phyloP scores from a whole-genome alignment of 139 green algal genomes.

The Chlamydomonas sphaeroides region DNA sequence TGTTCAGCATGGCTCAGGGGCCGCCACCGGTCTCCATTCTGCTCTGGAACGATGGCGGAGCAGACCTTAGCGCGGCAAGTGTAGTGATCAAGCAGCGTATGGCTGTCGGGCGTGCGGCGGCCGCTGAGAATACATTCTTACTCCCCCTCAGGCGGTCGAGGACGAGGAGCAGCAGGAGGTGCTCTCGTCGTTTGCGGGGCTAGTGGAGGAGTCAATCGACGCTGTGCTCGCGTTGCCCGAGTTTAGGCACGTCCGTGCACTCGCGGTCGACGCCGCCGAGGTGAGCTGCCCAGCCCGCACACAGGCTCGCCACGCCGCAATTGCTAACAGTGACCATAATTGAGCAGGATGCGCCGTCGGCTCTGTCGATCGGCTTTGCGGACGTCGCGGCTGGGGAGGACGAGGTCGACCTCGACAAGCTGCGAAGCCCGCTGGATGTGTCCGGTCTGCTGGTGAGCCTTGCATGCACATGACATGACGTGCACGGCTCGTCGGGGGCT shows the following conservation, averaged over 20 bases:
- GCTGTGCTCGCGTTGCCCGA: not conserved
- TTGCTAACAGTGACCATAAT: too few relatives aligned
- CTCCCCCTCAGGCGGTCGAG: constrained; percentile 11
- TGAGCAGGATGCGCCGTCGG: not conserved
- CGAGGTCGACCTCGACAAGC: constrained; percentile 19
- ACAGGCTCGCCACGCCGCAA: too few relatives aligned
- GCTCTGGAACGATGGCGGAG: constrained; percentile 34
- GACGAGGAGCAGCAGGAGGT: constrained; percentile 17
- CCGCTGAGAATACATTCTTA: not conserved
- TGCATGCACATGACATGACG: too few relatives aligned
- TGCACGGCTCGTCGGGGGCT: too few relatives aligned
- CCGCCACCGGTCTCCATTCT: constrained; percentile 20
- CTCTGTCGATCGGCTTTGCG: constrained; percentile 30
- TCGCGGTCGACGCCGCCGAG: constrained; percentile 28
- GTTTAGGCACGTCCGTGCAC: constrained; percentile 31
- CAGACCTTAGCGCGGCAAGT: constrained; percentile 3
- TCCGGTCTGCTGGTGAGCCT: constrained; percentile 15
- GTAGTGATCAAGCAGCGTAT: not conserved
- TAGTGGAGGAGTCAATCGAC: constrained; percentile 9
- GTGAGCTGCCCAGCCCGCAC: too few relatives aligned
- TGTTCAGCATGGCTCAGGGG: not conserved
- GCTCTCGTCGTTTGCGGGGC: not conserved
- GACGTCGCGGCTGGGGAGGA: not conserved
- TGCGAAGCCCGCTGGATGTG: constrained; percentile 3
- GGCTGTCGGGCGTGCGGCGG: not conserved